Evolutionary conservation across 2,329 filamentous ascomycete species (phyloP).

Genomic region (Phialemonium atrogriseum): DNA sequence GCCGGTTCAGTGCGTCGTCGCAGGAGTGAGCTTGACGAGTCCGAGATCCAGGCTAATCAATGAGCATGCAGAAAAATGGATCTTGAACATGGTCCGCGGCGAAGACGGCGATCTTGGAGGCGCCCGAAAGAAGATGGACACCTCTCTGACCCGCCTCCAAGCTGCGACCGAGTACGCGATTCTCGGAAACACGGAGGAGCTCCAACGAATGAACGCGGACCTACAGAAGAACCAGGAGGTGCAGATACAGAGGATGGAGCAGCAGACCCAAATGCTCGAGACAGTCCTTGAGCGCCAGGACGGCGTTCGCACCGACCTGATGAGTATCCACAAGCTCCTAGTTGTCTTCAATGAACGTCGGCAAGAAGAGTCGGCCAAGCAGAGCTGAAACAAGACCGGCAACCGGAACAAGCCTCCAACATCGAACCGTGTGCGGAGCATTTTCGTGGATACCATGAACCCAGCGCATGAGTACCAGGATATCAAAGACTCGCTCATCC

Average conservation of each 20-base stretch:
- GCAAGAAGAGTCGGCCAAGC: conserved; percentile 2
- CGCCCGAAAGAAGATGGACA: conserved; percentile 20
- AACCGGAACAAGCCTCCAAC: conserved; percentile 1
- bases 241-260: conserved; percentile 17
- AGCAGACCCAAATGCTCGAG: conserved; percentile 16
- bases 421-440: conserved; percentile 1
- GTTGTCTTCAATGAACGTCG: conserved; percentile 10
- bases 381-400: neutral
- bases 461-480: neutral
- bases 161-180: conserved; percentile 24
- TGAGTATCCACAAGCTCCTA: conserved; percentile 9
- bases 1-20: conserved; percentile 18
- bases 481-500: neutral
- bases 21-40: no score
- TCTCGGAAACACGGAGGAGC: conserved; percentile 22
- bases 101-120: conserved; percentile 21
- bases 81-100: conserved; percentile 19
- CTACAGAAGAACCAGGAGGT: conserved; percentile 17
- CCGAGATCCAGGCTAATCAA: conserved; percentile 3
- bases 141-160: conserved; percentile 17
- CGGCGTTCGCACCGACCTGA: conserved; percentile 17
- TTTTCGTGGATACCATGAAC: neutral
- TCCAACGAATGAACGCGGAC: conserved; percentile 17
- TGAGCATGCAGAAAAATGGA: conserved; percentile 17
- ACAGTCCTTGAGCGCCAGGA: conserved; percentile 18